A percentile compares a stretch with the other conserved stretches of the same genome.
Evolutionary conservation across 352 stramenopile species (phyloP).

Genomic region (Saprolegnia parasitica): DNA sequence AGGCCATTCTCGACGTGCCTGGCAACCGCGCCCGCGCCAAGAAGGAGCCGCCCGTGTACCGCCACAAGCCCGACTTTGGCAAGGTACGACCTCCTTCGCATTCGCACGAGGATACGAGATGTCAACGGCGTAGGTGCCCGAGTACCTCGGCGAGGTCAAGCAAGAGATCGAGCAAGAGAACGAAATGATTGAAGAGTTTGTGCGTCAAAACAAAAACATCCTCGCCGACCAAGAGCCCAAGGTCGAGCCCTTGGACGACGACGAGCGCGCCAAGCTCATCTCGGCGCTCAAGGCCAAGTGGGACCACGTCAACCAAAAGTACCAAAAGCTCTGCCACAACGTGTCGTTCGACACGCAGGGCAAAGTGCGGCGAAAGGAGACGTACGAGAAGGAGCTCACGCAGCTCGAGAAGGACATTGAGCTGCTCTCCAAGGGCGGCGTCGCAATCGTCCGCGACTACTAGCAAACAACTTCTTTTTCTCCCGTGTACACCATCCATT

Average conservation of each 20-base stretch:
- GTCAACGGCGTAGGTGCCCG: slow-evolving; percentile 46
- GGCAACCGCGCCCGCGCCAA: slow-evolving; percentile 51
- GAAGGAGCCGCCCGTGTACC: slow-evolving; percentile 70
- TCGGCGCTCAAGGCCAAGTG: slow-evolving; percentile 90
- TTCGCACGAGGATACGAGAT: no score
- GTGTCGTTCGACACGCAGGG: slow-evolving; percentile 89
- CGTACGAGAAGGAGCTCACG: slow-evolving; percentile 87
- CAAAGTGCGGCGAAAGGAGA: slow-evolving; percentile 91
- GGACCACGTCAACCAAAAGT: slow-evolving; percentile 91
- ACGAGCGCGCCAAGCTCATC: slow-evolving; percentile 77
- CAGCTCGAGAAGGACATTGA: slow-evolving; percentile 91
- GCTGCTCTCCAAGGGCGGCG: slow-evolving; percentile 66
- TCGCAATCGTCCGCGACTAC: slow-evolving; percentile 50
- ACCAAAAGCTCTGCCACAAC: slow-evolving; percentile 93
- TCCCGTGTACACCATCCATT: not conserved
- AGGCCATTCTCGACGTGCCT: slow-evolving; percentile 83
- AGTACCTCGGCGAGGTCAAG: slow-evolving; percentile 89
- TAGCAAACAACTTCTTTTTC: not conserved
- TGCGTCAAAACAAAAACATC: slow-evolving; percentile 84
- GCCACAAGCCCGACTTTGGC: slow-evolving; percentile 89
- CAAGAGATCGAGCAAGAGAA: slow-evolving; percentile 91
- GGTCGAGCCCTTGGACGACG: slow-evolving; percentile 77
- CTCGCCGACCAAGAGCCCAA: slow-evolving; percentile 65
- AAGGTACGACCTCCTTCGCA: slow-evolving; percentile 34
- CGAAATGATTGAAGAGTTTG: slow-evolving; percentile 89